Percentiles rank a stretch among this genome's conserved stretches.
phyloP scores from a whole-genome alignment of 257 asterid species.

The Plectranthus barbatus region DNA sequence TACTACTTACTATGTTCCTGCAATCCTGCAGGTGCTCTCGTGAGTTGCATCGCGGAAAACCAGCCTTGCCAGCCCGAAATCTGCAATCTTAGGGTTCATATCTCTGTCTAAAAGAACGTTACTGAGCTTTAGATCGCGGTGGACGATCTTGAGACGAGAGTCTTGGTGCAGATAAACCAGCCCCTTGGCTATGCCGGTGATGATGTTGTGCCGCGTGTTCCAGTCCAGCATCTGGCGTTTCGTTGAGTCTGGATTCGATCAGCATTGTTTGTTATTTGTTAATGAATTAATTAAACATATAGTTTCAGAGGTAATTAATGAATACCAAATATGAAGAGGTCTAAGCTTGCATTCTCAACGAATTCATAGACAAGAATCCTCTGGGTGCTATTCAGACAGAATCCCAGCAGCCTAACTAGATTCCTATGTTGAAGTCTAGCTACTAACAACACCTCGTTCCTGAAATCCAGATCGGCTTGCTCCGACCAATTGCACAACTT shows the following conservation, averaged over 20 bases:
- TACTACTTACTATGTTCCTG: not conserved
- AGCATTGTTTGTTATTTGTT: too few species aligned
- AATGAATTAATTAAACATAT: too few species aligned
- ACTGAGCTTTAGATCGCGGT: too few species aligned
- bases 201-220: not conserved
- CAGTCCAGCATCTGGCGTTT: not conserved
- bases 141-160: too few species aligned
- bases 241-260: not conserved
- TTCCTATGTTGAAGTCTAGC: too few species aligned
- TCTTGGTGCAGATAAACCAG: not conserved
- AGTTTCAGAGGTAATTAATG: too few species aligned
- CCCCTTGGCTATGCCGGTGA: not conserved
- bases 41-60: not conserved
- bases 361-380: not conserved
- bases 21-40: not conserved
- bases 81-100: too few species aligned
- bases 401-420: not conserved
- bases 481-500: not conserved
- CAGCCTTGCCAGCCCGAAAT: not conserved
- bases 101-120: too few species aligned
- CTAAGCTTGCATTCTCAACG: not conserved
- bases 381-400: not conserved
- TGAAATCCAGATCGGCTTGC: not conserved
- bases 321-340: not conserved
- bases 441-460: not conserved